Base-by-base conservation (phyloP, 2,329 filamentous ascomycete genomes). In the Tricladium varicosporioides region DNA sequence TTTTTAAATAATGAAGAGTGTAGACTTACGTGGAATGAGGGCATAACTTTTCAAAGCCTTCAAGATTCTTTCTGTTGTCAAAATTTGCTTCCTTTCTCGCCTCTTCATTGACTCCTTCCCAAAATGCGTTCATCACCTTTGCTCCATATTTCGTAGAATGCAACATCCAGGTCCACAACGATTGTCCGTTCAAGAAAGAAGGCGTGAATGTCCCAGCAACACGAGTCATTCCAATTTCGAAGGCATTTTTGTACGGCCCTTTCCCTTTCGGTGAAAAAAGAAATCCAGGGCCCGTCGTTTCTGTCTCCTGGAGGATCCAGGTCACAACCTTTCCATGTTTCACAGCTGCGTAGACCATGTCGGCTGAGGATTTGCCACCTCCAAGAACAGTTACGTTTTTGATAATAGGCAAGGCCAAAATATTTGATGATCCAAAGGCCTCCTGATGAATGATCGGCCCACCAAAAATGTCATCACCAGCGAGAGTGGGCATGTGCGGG, bases 321-420 rank as follows among this genome's bases (percentile, higher is more conserved):
- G 53, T 31, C 1, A 54, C 57, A 14, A 45, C 47, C 27, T 59
- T 54, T n/a, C 19, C 31, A 15, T 27, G 45, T 8, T 45, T 43
- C 9, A 59, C 16, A 13, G 45, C 19, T 49, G 46, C 31, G 32
- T 59, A 51, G 15, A 54, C 45, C 36, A 51, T 57, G 22, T 59
- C 53, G n/a, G 48, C 48, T 5, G 53, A 50, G 15, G 54, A 57
- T 22, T 59, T 57, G 15, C 48, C 53, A 10, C 43, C 55, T 1
- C 55, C 58, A 16, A 58, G 45, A n/a, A 58, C 51, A 13, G 47
- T 19, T 10, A 60, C 32, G 11, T 47, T 40, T n/a, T 48, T 9
- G 14, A 40, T 9, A 8, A 32, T n/a, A 7, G 9, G 16, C 13
- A 8, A 2, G 9, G 33, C 33, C 15, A 31, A 19, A 16, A 51